Evolutionary conservation across 2,329 filamentous ascomycete species (phyloP).

Genomic region (Alternaria sp.): DNA sequence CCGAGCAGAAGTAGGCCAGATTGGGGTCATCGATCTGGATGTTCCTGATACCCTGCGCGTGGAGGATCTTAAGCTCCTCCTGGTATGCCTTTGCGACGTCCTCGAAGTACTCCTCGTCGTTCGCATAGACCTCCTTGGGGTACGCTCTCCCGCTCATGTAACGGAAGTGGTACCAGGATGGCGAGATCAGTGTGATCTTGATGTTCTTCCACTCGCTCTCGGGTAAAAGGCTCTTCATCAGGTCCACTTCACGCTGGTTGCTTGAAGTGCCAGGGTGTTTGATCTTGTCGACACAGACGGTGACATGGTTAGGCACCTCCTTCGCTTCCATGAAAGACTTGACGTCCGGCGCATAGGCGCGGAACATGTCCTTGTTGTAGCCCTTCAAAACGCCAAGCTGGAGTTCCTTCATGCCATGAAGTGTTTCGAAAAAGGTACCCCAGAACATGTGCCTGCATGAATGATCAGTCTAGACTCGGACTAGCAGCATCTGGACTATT

Average conservation of each 20-base stretch:
- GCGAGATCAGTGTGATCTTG: conserved; percentile 72
- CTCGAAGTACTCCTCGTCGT: conserved; percentile 56
- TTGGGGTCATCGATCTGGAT: conserved; percentile 59
- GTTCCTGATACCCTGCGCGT: conserved; percentile 55
- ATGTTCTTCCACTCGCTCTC: conserved; percentile 68
- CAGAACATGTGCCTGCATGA: conserved; percentile 58
- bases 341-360: conserved; percentile 66
- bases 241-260: conserved; percentile 66
- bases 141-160: conserved; percentile 62
- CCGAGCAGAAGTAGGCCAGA: conserved; percentile 52
- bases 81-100: conserved; percentile 57
- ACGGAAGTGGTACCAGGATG: conserved; percentile 73
- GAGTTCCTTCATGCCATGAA: conserved; percentile 63
- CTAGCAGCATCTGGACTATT: neutral
- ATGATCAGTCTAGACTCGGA: conserved; percentile 14
- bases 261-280: conserved; percentile 62
- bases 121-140: conserved; percentile 53
- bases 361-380: conserved; percentile 62
- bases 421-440: conserved; percentile 62
- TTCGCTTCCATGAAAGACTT: conserved; percentile 68
- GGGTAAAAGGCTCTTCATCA: conserved; percentile 65
- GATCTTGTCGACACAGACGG: conserved; percentile 65
- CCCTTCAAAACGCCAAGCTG: conserved; percentile 49
- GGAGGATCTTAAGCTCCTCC: conserved; percentile 55
- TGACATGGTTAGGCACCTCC: conserved; percentile 59